phyloP scores from a whole-genome alignment of 352 stramenopile genomes.

The Globisporangium nagaii region DNA sequence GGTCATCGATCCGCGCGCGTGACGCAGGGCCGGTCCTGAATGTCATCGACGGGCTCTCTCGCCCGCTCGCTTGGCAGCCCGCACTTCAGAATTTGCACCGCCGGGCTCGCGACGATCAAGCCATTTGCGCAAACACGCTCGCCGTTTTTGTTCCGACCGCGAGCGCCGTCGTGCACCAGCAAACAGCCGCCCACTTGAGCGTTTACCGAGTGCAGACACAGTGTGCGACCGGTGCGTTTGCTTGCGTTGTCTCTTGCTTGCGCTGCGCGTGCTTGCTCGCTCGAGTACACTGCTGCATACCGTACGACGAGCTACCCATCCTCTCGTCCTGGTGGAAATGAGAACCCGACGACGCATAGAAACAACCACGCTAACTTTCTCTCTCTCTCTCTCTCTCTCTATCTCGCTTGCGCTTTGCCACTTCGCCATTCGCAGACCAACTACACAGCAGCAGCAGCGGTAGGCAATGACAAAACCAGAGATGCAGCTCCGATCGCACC shows the following conservation, averaged over 20 bases:
- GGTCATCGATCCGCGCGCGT: neutral
- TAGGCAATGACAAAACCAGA: neutral
- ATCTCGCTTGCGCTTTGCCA: too few species aligned
- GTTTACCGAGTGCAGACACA: too few species aligned
- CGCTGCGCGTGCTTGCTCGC: too few species aligned
- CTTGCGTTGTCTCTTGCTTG: too few species aligned
- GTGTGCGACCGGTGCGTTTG: too few species aligned
- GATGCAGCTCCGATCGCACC: constrained; percentile 6
- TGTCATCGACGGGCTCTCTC: neutral
- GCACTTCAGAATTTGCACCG: constrained; percentile 3
- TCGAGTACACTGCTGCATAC: too few species aligned
- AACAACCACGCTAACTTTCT: too few species aligned
- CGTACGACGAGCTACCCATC: too few species aligned
- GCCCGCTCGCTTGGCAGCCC: neutral
- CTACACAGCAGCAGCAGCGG: neutral
- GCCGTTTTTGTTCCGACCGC: neutral
- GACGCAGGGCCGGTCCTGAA: neutral
- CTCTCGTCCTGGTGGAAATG: too few species aligned
- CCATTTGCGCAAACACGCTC: constrained; percentile 3
- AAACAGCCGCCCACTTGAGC: too few species aligned
- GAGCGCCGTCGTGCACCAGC: neutral
- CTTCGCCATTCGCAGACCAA: neutral
- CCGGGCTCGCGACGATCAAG: neutral
- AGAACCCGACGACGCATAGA: too few species aligned
- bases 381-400: too few species aligned